A percentile compares a stretch with the other conserved stretches of the same genome.
Conservation (phyloP, 2,329 filamentous ascomycete species). For the Hysterium pulicare region DNA sequence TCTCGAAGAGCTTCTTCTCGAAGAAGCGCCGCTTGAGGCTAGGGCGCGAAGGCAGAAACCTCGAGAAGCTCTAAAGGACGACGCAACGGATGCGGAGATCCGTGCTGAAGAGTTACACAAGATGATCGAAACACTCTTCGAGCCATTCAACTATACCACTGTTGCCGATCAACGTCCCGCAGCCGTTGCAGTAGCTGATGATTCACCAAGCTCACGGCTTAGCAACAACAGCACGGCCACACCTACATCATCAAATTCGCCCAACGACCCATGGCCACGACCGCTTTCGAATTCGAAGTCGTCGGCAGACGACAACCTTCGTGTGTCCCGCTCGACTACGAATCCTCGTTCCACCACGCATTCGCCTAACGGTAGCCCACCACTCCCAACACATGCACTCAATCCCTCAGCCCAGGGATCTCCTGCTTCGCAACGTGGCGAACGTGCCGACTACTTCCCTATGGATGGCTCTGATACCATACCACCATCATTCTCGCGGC, state of each 20-base stretch:
- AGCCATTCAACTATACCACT: conserved; percentile 90
- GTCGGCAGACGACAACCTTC: conserved; percentile 38
- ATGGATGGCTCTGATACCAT: conserved; percentile 25
- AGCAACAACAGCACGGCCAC: conserved; percentile 31
- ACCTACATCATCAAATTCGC: conserved; percentile 27
- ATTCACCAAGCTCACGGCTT: conserved; percentile 27
- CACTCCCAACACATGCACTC: conserved; percentile 30
- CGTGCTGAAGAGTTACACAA: conserved; percentile 89
- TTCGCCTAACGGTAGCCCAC: conserved; percentile 48
- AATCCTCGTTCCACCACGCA: conserved; percentile 43
- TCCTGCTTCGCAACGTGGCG: conserved; percentile 33
- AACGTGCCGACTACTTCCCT: conserved; percentile 35
- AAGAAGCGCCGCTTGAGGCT: conserved; percentile 92
- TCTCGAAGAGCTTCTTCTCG: conserved; percentile 84
- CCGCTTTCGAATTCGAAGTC: conserved; percentile 26
- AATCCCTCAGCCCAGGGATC: conserved; percentile 23
- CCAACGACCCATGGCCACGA: conserved; percentile 31
- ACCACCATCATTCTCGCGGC: conserved; percentile 34
- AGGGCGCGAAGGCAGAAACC: conserved; percentile 91
- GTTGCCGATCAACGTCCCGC: conserved; percentile 68
- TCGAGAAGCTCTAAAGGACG: conserved; percentile 83
- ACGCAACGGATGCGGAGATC: conserved; percentile 93
- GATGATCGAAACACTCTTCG: conserved; percentile 91
- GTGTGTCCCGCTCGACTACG: conserved; percentile 32
- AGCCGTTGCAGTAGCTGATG: conserved; percentile 24